phyloP scores from a whole-genome alignment of 1,139 yeast species.

The Pichia sorboxylosa region DNA sequence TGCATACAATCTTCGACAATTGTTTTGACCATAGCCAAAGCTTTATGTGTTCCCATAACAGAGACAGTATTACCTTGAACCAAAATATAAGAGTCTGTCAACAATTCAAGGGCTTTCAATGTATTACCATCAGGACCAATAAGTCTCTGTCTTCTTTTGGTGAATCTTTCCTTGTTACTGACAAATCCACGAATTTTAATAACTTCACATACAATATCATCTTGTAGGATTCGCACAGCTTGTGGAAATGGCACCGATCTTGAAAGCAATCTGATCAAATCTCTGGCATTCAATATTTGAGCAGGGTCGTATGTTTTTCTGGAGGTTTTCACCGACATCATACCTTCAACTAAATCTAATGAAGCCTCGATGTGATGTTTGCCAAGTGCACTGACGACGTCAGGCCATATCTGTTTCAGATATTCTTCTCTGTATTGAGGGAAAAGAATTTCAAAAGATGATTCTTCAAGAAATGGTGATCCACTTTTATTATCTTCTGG shows the following conservation, averaged over 20 bases:
- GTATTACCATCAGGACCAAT: conserved; percentile 98
- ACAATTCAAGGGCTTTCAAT: conserved; percentile 81
- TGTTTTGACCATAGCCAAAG: conserved; percentile 82
- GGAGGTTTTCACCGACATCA: conserved; percentile 94
- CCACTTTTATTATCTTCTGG: conserved; percentile 86
- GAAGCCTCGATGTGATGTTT: conserved; percentile 68
- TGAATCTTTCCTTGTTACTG: conserved; percentile 83
- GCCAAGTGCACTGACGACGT: conserved; percentile 72
- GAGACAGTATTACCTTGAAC: conserved; percentile 98
- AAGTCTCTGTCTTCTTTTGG: conserved; percentile 89
- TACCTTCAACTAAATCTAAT: conserved; percentile 86
- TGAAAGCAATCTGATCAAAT: conserved; percentile 82
- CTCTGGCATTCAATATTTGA: conserved; percentile 86
- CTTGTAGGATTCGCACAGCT: conserved; percentile 82
- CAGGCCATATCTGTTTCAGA: conserved; percentile 84
- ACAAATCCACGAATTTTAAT: conserved; percentile 89
- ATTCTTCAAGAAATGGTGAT: conserved; percentile 81
- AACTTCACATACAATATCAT: conserved; percentile 91
- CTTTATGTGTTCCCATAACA: conserved; percentile 94
- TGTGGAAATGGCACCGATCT: conserved; percentile 97
- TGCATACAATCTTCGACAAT: conserved; percentile 97
- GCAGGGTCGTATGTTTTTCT: conserved; percentile 95
- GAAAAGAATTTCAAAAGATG: conserved; percentile 86
- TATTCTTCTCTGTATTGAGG: conserved; percentile 95
- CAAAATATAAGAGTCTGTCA: conserved; percentile 85